These are phyloP conservation scores for Myxozyma vanderwaltii DNA, from an alignment of 805 yeast species.

Conservation along the genomic window DNA sequence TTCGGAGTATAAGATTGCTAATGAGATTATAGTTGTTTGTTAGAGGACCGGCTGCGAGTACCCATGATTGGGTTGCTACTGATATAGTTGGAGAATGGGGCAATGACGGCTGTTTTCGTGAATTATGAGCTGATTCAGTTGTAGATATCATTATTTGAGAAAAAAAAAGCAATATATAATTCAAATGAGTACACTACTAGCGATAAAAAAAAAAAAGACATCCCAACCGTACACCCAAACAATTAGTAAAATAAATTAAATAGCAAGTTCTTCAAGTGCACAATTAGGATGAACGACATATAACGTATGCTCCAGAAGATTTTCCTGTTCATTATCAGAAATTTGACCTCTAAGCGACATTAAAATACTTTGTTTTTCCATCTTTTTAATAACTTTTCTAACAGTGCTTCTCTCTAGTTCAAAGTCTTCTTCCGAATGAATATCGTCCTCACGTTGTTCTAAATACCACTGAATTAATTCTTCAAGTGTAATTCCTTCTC, in stretches of 20 bases:
- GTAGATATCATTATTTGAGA: too few relatives aligned
- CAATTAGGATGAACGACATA: constrained; percentile 79
- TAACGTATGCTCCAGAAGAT: constrained; percentile 37
- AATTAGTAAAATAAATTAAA: background rate
- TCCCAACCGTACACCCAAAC: background rate
- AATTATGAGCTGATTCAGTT: background rate
- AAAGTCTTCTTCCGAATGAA: constrained; percentile 69
- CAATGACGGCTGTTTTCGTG: constrained; percentile 38
- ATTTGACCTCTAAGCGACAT: constrained; percentile 62
- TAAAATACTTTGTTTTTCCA: constrained; percentile 81
- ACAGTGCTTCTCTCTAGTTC: constrained; percentile 71
- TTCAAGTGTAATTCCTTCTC: constrained; percentile 64
- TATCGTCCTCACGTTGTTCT: constrained; percentile 66
- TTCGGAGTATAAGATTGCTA: background rate
- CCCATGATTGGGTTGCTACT: constrained; percentile 37
- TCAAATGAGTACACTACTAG: too few relatives aligned
- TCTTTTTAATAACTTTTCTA: constrained; percentile 75
- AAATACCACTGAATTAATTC: constrained; percentile 82
- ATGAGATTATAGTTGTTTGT: constrained; percentile 28
- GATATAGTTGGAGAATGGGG: constrained; percentile 37
- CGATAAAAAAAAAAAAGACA: background rate
- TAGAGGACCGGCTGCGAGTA: constrained; percentile 36
- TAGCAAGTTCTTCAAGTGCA: constrained; percentile 30
- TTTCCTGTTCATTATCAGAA: constrained; percentile 42
- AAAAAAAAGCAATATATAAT: too few relatives aligned